Base-by-base conservation (phyloP, 139 green algal genomes). In the Eudorina sp. region DNA sequence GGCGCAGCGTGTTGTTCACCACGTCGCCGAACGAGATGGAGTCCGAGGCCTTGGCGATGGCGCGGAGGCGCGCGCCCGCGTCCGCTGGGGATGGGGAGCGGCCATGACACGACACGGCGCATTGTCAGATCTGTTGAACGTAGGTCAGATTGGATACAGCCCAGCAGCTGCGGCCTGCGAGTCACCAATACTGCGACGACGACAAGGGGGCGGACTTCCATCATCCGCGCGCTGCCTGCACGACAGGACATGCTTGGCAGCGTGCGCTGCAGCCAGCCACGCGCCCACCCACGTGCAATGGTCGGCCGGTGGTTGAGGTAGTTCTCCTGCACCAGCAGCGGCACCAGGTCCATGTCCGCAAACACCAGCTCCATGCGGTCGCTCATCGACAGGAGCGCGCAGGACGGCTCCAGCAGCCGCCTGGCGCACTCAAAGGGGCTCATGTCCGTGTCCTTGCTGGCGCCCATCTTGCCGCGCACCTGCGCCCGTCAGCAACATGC, bases 311-410 rank as follows among this genome's bases (percentile, higher is more conserved):
- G 95, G 90, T 99, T 99, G 29, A 99, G 27, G 89, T 99, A 99
- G 92, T 99, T 99, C 91, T 99, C 98, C 90, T 97, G 93, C 85
- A 92, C 51, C 53, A 94, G 86, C 83, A 94, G 73, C 27, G 98
- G 97, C 64, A 99, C 94, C 31, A 99, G 92, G 87, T 99, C 98
- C 31, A 94, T 86, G 91, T 99, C 98, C 70, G 96, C 90, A 87
- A 99, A 99, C 38, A 97, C 95, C 41, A 98, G 84, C 66, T 99
- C 95, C 31, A 96, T 85, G 53, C 94, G 92, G 41, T 96, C 94
- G 40, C 58, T 85, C 23, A 95, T 66, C 14, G 66, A 78, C 53
- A 93, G 79, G 18, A 76, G 31, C 2, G 58, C 70, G 0, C 73
- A 64, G 11, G 92, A 78, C 5, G 87, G 77, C 38, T 92, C 91